Conservation (phyloP, 73 alveolate genomes). For the Paramecium tetraurelia region DNA sequence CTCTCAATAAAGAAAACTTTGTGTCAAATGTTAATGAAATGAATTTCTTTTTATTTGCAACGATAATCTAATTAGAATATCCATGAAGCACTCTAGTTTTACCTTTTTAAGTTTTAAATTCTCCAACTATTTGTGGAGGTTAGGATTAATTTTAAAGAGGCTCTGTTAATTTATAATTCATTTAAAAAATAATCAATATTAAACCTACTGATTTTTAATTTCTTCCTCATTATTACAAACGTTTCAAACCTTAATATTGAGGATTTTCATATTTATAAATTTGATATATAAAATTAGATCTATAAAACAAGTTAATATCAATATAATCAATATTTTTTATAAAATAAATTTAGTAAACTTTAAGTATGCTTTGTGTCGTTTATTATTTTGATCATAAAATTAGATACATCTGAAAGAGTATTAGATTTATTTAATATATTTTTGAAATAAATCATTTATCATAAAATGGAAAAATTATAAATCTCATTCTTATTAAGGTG, state of each 20-base stretch:
- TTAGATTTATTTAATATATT: no score
- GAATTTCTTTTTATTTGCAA: not conserved
- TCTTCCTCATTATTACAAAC: not conserved
- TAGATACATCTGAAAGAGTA: no score
- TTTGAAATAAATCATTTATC: no score
- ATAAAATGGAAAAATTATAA: no score
- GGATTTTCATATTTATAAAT: not conserved
- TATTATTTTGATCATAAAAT: no score
- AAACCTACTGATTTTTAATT: not conserved
- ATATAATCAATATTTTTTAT: not conserved
- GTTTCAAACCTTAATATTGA: not conserved
- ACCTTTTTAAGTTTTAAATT: not conserved
- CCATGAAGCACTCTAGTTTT: not conserved
- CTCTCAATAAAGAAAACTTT: not conserved
- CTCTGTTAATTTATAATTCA: not conserved
- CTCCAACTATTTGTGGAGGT: not conserved
- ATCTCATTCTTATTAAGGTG: no score
- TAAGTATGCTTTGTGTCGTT: not conserved
- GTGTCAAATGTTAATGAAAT: conserved; percentile 31
- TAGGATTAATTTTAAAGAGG: not conserved
- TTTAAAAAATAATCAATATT: not conserved
- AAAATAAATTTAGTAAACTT: not conserved
- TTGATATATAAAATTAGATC: not conserved
- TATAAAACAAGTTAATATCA: not conserved
- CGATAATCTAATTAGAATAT: not conserved